Percentiles rank a stretch among this genome's conserved stretches.
These are phyloP conservation scores for Scutellaria galericulata DNA, from an alignment of 257 asterid species.

Conservation along the genomic window DNA sequence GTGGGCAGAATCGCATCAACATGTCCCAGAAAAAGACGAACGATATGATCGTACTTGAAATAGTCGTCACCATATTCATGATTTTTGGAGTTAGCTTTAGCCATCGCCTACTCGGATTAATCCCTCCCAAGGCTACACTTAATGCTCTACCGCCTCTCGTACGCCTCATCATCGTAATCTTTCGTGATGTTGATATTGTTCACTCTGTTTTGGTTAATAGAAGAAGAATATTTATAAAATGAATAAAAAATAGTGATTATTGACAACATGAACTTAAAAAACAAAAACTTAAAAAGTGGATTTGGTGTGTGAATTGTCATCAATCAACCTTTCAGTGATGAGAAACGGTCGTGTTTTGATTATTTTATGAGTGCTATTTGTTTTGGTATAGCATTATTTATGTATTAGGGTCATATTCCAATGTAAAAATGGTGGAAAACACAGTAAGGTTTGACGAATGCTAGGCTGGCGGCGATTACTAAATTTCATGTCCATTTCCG, in stretches of 20 bases:
- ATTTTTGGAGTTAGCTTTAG: background rate
- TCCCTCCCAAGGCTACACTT: no score
- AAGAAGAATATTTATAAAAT: background rate
- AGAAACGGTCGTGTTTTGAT: background rate
- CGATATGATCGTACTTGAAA: conserved; percentile 39
- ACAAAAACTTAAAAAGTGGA: background rate
- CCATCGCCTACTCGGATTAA: no score
- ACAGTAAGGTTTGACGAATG: no score
- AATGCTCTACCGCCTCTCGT: no score
- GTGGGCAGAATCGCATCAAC: conserved; percentile 50
- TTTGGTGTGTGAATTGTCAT: background rate
- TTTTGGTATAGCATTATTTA: background rate
- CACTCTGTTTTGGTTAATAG: no score
- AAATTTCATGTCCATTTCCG: conserved; percentile 27
- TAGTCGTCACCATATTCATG: conserved; percentile 22
- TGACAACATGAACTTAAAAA: background rate
- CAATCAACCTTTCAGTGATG: background rate
- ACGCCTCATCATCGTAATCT: no score
- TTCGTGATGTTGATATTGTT: no score
- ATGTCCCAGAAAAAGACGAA: conserved; percentile 52
- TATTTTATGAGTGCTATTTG: background rate
- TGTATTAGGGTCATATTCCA: background rate
- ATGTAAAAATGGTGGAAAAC: background rate
- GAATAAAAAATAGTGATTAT: no score
- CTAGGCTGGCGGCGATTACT: background rate